A percentile compares a stretch with the other conserved stretches of the same genome.
Conservation (phyloP, 768 basidiomycete species). For the Panellus pusillus region DNA sequence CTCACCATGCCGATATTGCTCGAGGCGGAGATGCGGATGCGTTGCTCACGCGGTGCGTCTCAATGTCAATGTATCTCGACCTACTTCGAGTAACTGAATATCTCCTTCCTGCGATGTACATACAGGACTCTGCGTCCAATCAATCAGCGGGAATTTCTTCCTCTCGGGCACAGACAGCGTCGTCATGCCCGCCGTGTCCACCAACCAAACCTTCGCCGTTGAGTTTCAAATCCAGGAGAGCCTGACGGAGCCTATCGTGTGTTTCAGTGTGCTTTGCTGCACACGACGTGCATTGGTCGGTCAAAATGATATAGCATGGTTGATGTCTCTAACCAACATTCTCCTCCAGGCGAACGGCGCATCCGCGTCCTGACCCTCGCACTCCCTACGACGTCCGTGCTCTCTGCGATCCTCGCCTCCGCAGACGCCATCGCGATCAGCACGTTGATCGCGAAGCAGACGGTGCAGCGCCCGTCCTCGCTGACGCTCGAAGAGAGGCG, state of each 20-base stretch:
- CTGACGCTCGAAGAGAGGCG: conserved; percentile 59
- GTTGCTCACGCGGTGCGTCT: conserved; percentile 53
- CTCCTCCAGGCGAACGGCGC: conserved; percentile 45
- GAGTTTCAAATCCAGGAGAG: conserved; percentile 58
- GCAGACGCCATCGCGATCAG: conserved; percentile 58
- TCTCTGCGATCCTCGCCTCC: conserved; percentile 56
- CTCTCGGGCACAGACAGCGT: conserved; percentile 56
- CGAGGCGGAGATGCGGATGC: conserved; percentile 70
- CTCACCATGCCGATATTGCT: conserved; percentile 60
- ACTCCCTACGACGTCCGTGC: conserved; percentile 56
- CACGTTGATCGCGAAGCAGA: conserved; percentile 57
- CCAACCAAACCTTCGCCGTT: conserved; percentile 57
- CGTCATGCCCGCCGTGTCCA: conserved; percentile 55
- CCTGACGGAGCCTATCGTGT: conserved; percentile 48
- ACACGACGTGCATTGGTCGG: conserved; percentile 43
- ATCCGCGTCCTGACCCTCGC: conserved; percentile 63
- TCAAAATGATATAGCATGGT: background rate
- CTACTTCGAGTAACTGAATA: background rate
- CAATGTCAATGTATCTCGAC: background rate
- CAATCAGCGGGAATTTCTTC: conserved; percentile 64
- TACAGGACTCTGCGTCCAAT: conserved; percentile 38
- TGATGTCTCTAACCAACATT: background rate
- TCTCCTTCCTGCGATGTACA: background rate
- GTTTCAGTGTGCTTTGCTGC: conserved; percentile 55
- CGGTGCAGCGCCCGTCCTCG: conserved; percentile 54